Evolutionary conservation across 345 rosid species (phyloP).

Genomic region (Odontarrhena argentea): DNA sequence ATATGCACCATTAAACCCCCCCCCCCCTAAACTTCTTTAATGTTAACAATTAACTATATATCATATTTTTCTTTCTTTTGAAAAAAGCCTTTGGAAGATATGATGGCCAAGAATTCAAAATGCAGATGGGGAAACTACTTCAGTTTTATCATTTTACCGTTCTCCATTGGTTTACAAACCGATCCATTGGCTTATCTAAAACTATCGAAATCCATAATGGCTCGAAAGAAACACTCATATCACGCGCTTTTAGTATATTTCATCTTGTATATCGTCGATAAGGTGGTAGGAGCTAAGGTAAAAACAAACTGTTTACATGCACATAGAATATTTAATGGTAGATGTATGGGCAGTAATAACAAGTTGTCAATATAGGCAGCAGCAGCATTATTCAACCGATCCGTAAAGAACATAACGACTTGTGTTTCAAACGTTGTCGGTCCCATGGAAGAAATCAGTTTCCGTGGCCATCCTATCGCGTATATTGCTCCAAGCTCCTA

Average conservation of each 20-base stretch:
- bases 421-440: slow-evolving; percentile 63
- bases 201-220: slow-evolving; percentile 49
- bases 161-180: slow-evolving; percentile 41
- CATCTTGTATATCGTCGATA: slow-evolving; percentile 11
- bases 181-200: slow-evolving; percentile 55
- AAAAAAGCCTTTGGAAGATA: slow-evolving; percentile 51
- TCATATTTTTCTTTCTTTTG: neutral
- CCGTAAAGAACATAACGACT: slow-evolving; percentile 45
- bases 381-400: slow-evolving; percentile 39
- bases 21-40: neutral
- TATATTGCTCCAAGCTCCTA: slow-evolving; percentile 58
- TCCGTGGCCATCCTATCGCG: slow-evolving; percentile 57
- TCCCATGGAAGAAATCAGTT: slow-evolving; percentile 59
- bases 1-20: too few relatives aligned
- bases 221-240: slow-evolving; percentile 57
- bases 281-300: slow-evolving; percentile 51
- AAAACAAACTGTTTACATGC: neutral
- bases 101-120: slow-evolving; percentile 51
- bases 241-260: slow-evolving; percentile 44
- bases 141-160: slow-evolving; percentile 54
- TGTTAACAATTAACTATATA: too few relatives aligned
- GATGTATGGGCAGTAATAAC: neutral
- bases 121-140: slow-evolving; percentile 64
- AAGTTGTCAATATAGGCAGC: slow-evolving; percentile 39
- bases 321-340: too few relatives aligned